Evolutionary conservation across 805 yeast genomes (phyloP), one percentile per base, ranked within the genome.

Genomic region (Sungouiozyma ichnusensis): DNA sequence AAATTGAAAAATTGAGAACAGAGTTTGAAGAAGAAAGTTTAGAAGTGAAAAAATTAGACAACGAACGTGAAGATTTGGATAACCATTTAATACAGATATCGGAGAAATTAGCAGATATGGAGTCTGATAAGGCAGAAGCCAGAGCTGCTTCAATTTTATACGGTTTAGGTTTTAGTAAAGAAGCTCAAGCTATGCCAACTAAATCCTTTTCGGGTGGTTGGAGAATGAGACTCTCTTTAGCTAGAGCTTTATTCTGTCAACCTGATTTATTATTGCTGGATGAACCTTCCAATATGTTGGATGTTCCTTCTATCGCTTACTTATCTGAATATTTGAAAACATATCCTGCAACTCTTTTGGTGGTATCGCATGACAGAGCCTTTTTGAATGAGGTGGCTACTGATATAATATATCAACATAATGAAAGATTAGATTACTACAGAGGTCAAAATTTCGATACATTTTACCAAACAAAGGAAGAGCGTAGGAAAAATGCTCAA

Each of bases 201-300:
- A 90, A 86, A 50, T 74, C 87, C 20, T 92, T 92, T 63, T 87
- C 97, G 41, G 99, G 99, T 76, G 99, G 99, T 79, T 92, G 98
- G 98, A 82, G 98, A 75, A 92, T 92, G 98, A 84, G 98, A 71
- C 74, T 92, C 50, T 85, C 97, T n/a, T 73, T 92, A 46, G 98
- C 98, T 3, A 79, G 98, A 67, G 98, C 98, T 0, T 73, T 92
- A 60, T 92, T 92, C 73, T 90, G 97, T 74, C 81, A 86, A 60
- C 98, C 98, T 0, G 98, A 92, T 63, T 71, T 92, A 50, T 71
- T 92, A 51, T 69, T 92, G 59, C 74, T 92, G 50, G 98, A 92
- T 76, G 99, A 92, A 74, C 99, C 99, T 57, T 88, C 97, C 47
- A 92, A 92, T 81, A 92, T 88, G 96, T 84, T 92, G 94, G 99